phyloP scores from a whole-genome alignment of 1,284 basidiomycete species.

The Agroathelia rolfsii region DNA sequence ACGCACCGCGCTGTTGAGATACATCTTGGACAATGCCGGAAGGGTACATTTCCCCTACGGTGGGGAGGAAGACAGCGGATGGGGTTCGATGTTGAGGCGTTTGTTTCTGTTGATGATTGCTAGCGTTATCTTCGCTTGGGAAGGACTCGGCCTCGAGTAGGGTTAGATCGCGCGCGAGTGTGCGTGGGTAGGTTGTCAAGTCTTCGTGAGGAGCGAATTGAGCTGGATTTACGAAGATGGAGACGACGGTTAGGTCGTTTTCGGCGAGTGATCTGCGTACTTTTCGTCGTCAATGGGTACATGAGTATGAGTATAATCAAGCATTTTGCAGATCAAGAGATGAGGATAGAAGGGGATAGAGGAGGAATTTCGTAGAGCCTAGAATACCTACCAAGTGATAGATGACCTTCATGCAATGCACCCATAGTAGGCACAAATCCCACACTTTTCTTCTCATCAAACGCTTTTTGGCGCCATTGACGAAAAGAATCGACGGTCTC shows the following conservation, averaged over 20 bases:
- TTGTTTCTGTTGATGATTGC: too few relatives aligned
- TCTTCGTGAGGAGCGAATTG: slow-evolving; percentile 98
- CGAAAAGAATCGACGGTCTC: slow-evolving; percentile 62
- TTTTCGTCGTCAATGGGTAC: slow-evolving; percentile 20
- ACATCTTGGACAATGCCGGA: slow-evolving; percentile 77
- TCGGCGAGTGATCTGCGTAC: slow-evolving; percentile 63
- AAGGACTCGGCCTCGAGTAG: slow-evolving; percentile 31
- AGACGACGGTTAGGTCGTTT: slow-evolving; percentile 85
- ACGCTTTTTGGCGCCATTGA: slow-evolving; percentile 66
- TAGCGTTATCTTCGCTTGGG: slow-evolving; percentile 12
- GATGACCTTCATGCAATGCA: slow-evolving; percentile 88
- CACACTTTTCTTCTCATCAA: slow-evolving; percentile 54
- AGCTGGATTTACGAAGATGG: slow-evolving; percentile 96
- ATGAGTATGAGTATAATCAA: slow-evolving; percentile 4
- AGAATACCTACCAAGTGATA: slow-evolving; percentile 72
- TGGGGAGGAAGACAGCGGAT: slow-evolving; percentile 73
- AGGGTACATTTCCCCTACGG: slow-evolving; percentile 79
- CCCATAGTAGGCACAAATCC: slow-evolving; percentile 98
- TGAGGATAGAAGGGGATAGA: too few relatives aligned
- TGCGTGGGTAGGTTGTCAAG: slow-evolving; percentile 84
- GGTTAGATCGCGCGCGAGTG: slow-evolving; percentile 56
- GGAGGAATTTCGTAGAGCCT: too few relatives aligned
- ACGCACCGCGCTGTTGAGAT: slow-evolving; percentile 75
- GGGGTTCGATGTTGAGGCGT: too few relatives aligned
- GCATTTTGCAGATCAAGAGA: not conserved